Conservation (phyloP, 768 basidiomycete genomes). For the Tylopilus rubrobrunneus region DNA sequence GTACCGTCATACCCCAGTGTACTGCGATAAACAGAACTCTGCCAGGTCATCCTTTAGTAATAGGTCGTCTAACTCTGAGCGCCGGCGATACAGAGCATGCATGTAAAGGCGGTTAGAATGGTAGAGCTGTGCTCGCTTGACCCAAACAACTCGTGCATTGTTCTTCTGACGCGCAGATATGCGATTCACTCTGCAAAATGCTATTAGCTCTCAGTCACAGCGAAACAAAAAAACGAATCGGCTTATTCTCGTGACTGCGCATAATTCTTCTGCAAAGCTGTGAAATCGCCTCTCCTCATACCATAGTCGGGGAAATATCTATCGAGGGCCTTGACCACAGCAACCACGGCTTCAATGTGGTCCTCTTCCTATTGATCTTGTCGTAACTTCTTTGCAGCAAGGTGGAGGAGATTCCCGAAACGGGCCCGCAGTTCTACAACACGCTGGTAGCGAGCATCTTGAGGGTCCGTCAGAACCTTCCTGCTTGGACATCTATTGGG, state of each 20-base stretch:
- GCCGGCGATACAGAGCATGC: constrained; percentile 69
- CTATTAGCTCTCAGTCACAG: neutral
- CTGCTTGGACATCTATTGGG: constrained; percentile 64
- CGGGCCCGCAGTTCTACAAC: constrained; percentile 53
- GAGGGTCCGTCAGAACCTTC: constrained; percentile 66
- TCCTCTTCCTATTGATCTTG: constrained; percentile 67
- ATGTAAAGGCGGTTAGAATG: constrained; percentile 74
- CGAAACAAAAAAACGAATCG: neutral
- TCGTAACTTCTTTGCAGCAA: constrained; percentile 62
- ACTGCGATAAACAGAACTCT: constrained; percentile 75
- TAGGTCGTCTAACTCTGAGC: constrained; percentile 70
- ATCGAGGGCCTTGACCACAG: constrained; percentile 70
- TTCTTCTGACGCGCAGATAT: constrained; percentile 69
- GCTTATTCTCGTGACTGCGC: constrained; percentile 30
- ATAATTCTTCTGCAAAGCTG: constrained; percentile 51
- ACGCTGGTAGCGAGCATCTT: constrained; percentile 70
- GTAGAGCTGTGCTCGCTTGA: constrained; percentile 78
- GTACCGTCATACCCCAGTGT: constrained; percentile 73
- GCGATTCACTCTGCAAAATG: constrained; percentile 50
- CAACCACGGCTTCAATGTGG: constrained; percentile 81
- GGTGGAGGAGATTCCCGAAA: constrained; percentile 65
- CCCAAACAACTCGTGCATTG: constrained; percentile 68
- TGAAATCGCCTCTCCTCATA: constrained; percentile 54
- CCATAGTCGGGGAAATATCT: constrained; percentile 72
- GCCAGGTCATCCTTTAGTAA: constrained; percentile 60